Evolutionary conservation across 208 protist species (phyloP).

Genomic region (Wallacemonas rigidus): DNA sequence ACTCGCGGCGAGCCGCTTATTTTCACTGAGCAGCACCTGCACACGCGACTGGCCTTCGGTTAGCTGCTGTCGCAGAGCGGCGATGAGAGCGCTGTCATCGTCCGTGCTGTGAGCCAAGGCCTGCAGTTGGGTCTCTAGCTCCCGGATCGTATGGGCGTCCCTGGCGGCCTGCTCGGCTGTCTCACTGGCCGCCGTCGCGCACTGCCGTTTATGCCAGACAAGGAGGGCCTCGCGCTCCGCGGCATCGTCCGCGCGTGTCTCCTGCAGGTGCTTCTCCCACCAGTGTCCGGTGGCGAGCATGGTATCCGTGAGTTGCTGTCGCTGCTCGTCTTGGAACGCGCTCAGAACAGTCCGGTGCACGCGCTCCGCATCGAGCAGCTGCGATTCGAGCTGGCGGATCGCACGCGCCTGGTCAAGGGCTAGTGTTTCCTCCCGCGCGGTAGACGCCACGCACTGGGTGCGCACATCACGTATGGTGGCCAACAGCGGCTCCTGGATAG

Average conservation of each 20-base stretch:
- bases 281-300: background rate
- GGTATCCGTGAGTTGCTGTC: background rate
- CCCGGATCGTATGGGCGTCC: background rate
- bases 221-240: background rate
- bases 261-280: background rate
- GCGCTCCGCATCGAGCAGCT: background rate
- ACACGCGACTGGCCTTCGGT: constrained; percentile 3
- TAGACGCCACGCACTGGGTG: background rate
- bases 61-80: constrained; percentile 1
- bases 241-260: background rate
- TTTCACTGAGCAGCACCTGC: constrained; percentile 4
- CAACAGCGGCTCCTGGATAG: background rate
- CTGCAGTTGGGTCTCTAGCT: background rate
- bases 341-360: background rate
- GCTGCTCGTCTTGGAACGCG: background rate
- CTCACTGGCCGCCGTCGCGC: too few relatives aligned
- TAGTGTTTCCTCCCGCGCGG: background rate
- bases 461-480: background rate
- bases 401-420: background rate
- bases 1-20: background rate
- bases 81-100: background rate
- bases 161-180: too few relatives aligned
- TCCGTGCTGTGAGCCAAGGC: background rate
- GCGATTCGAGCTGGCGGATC: background rate
- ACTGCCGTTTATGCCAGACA: too few relatives aligned